Conservation (phyloP, 106 monocot genomes). For the Allium cepa region DNA sequence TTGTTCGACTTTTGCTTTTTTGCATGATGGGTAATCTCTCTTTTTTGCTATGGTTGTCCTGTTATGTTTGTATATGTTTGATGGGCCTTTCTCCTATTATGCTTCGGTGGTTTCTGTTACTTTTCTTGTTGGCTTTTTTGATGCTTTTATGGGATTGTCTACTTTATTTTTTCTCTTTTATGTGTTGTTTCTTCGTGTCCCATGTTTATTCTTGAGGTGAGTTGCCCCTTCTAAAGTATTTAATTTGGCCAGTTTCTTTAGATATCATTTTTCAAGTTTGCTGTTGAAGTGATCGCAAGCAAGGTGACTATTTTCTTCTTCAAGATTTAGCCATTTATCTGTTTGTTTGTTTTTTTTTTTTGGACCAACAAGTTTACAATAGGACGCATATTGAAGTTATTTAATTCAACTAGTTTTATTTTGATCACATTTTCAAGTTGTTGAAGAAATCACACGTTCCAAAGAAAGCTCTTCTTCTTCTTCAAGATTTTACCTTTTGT, state of each 20-base stretch:
- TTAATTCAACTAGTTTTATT: neutral
- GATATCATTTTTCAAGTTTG: neutral
- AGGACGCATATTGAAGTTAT: neutral
- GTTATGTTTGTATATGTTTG: slow-evolving; percentile 4
- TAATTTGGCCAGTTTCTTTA: neutral
- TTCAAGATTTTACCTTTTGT: no score
- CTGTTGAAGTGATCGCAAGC: neutral
- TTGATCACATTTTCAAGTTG: neutral
- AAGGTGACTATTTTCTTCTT: neutral
- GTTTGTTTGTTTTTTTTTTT: neutral
- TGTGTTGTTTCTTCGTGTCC: neutral
- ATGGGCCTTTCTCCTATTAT: slow-evolving; percentile 6
- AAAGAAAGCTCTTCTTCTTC: no score
- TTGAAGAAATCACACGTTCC: no score
- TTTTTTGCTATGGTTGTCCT: neutral
- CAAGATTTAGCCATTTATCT: neutral
- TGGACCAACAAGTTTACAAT: neutral
- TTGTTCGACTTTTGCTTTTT: slow-evolving; percentile 1
- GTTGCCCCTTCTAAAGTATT: neutral
- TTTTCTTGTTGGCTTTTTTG: slow-evolving; percentile 4
- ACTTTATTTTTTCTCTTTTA: neutral
- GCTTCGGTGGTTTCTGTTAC: neutral
- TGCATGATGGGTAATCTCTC: neutral
- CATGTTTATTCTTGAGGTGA: slow-evolving; percentile 1
- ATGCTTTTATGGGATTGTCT: slow-evolving; percentile 6